Conservation (phyloP, 176 grass and related monocot species). For the Stipa capillata region DNA sequence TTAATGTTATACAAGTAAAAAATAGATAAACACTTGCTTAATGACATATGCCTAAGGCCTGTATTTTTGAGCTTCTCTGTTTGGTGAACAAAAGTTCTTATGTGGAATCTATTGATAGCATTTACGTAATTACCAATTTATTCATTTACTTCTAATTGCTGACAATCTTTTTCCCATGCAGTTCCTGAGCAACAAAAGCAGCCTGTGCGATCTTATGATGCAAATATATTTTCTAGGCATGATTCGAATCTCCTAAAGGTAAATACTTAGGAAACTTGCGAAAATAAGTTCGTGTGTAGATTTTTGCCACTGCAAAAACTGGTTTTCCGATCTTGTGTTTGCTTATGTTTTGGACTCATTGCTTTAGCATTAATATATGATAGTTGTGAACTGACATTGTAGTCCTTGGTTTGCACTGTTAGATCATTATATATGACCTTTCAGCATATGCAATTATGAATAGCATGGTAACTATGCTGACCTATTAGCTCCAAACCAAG, state of each 20-base stretch:
- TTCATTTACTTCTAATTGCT: slow-evolving; percentile 20
- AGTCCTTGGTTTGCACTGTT: neutral
- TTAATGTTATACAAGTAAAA: neutral
- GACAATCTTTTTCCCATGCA: slow-evolving; percentile 16
- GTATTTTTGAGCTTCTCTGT: slow-evolving; percentile 8
- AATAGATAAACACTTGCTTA: neutral
- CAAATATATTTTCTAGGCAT: slow-evolving; percentile 70
- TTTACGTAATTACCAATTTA: slow-evolving; percentile 12
- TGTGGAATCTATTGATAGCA: slow-evolving; percentile 15
- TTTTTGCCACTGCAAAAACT: slow-evolving; percentile 8
- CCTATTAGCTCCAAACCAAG: neutral
- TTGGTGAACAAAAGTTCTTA: slow-evolving; percentile 12
- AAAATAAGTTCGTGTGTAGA: slow-evolving; percentile 16
- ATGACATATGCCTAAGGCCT: slow-evolving; percentile 7
- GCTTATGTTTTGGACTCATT: neutral
- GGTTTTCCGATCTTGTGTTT: neutral
- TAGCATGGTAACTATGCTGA: neutral
- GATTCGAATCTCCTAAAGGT: slow-evolving; percentile 72
- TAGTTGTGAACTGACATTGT: slow-evolving; percentile 2
- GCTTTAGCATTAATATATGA: neutral
- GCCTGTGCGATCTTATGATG: slow-evolving; percentile 53
- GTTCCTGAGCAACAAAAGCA: slow-evolving; percentile 67
- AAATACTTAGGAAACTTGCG: slow-evolving; percentile 19
- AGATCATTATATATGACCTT: neutral
- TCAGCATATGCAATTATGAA: neutral